Conservation (phyloP, 306 rosid genomes). For the Arachis hypogaea region DNA sequence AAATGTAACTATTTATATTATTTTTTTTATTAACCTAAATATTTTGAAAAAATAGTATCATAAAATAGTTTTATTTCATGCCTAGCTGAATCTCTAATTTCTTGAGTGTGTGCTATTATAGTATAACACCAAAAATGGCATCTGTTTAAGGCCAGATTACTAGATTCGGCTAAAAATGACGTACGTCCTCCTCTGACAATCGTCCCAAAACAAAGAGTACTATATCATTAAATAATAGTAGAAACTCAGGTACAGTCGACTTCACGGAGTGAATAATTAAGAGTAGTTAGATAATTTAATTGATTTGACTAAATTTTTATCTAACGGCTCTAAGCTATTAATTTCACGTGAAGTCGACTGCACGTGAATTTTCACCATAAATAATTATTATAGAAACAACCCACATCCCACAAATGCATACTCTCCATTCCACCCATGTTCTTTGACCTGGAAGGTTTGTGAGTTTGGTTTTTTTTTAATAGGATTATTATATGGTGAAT, state of each 20-base stretch:
- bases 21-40: no score
- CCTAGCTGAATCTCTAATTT: neutral
- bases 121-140: constrained; percentile 17
- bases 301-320: no score
- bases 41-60: no score
- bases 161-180: neutral
- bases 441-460: neutral
- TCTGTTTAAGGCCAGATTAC: constrained; percentile 13
- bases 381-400: neutral
- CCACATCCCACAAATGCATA: neutral
- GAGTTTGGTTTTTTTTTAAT: neutral
- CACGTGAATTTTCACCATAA: no score
- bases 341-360: no score
- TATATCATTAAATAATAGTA: neutral
- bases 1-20: no score
- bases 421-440: neutral
- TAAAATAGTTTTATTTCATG: no score
- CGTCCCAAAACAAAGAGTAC: neutral
- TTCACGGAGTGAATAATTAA: no score
- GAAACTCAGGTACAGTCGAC: no score
- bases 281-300: no score
- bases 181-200: neutral
- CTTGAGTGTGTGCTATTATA: neutral
- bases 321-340: no score
- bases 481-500: no score